A percentile compares a stretch with the other conserved stretches of the same genome.
Conservation (phyloP, 176 grass and related monocot species). For the Phragmites australis region DNA sequence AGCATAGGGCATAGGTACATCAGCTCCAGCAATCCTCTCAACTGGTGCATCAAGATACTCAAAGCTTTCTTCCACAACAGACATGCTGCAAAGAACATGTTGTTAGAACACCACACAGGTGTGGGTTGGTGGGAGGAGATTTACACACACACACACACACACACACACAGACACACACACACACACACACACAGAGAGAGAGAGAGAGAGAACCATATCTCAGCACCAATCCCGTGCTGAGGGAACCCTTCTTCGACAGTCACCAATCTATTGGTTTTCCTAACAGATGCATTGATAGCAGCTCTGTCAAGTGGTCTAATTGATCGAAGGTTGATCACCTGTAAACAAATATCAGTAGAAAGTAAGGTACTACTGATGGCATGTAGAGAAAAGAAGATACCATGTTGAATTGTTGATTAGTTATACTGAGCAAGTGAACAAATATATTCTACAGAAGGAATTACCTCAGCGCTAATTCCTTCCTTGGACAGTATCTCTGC, state of each 20-base stretch:
- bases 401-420: neutral
- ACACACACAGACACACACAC: too few species aligned
- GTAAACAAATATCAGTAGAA: constrained; percentile 28
- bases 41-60: constrained; percentile 93
- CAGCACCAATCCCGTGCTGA: constrained; percentile 89
- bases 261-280: constrained; percentile 92
- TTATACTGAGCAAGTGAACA: constrained; percentile 24
- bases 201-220: constrained; percentile 62
- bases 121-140: too few species aligned
- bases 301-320: constrained; percentile 84
- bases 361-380: neutral
- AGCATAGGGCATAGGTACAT: constrained; percentile 96
- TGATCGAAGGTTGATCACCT: constrained; percentile 97
- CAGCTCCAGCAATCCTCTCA: constrained; percentile 89
- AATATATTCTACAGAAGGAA: constrained; percentile 22
- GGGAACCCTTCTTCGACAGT: constrained; percentile 94
- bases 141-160: too few species aligned
- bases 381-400: neutral
- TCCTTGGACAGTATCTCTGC: constrained; percentile 88
- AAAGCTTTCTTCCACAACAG: constrained; percentile 85
- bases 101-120: constrained; percentile 23
- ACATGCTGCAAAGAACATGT: constrained; percentile 63
- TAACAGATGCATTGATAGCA: constrained; percentile 86
- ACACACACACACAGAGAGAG: neutral
- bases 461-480: constrained; percentile 96